Percentiles rank a stretch among this genome's conserved stretches.
Evolutionary conservation across 2,329 filamentous ascomycete genomes (phyloP).

Genomic region (Colletotrichum tropicicola): DNA sequence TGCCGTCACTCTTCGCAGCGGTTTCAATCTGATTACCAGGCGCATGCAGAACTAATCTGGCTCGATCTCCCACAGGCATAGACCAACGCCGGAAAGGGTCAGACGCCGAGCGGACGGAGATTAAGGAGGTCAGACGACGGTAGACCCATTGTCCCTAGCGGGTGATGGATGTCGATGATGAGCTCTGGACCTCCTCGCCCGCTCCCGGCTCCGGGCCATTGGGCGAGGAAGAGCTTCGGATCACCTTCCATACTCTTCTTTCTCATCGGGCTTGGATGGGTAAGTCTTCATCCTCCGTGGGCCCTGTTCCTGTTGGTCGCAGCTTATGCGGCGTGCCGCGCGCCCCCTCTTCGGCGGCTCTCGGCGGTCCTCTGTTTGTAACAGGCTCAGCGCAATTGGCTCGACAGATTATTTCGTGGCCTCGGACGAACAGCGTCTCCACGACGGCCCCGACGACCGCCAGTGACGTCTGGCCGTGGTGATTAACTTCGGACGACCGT

Average conservation of each 20-base stretch:
- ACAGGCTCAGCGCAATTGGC: slow-evolving; percentile 12
- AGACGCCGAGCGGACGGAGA: not conserved
- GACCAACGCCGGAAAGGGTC: not conserved
- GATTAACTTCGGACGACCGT: slow-evolving; percentile 28
- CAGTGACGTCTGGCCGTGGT: not conserved
- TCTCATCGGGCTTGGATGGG: not conserved
- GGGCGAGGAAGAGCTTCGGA: not conserved
- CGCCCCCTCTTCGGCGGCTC: not conserved
- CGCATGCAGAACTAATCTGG: not conserved
- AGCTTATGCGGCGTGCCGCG: too few relatives aligned
- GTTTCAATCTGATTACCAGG: slow-evolving; percentile 5
- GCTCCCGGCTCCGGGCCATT: not conserved
- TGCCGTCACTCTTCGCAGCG: not conserved
- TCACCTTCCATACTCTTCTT: not conserved
- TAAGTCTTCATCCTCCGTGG: not conserved
- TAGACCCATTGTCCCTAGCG: not conserved
- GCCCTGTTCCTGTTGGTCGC: too few relatives aligned
- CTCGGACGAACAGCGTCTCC: not conserved
- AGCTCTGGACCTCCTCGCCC: not conserved
- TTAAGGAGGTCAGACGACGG: slow-evolving; percentile 11
- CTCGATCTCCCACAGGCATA: not conserved
- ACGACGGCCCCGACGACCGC: slow-evolving; percentile 1
- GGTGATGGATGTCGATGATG: not conserved
- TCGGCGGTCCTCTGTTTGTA: slow-evolving; percentile 5
- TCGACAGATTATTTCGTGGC: not conserved